These are phyloP conservation scores for Claviceps maximensis DNA, from an alignment of 2,329 filamentous ascomycete genomes.

Conservation along the genomic window DNA sequence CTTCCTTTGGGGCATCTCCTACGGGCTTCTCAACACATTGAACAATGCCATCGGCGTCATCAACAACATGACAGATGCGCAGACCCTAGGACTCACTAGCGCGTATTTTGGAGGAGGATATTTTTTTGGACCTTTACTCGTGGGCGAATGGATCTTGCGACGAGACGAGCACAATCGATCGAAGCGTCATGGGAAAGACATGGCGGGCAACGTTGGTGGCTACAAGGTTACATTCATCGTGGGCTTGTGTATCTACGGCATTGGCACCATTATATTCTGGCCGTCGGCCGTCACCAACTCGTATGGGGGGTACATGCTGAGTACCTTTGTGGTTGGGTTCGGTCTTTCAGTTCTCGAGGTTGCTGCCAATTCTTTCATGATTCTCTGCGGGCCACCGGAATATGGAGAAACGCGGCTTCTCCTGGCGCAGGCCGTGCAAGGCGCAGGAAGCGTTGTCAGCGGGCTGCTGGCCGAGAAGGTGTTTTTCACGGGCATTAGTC, in stretches of 20 bases:
- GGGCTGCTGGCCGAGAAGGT: constrained; percentile 60
- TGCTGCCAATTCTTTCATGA: constrained; percentile 62
- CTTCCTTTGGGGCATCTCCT: constrained; percentile 82
- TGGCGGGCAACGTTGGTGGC: constrained; percentile 40
- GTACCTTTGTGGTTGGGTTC: constrained; percentile 61
- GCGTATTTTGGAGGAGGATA: constrained; percentile 62
- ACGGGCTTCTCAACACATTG: constrained; percentile 71
- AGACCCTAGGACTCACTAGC: constrained; percentile 55
- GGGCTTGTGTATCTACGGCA: constrained; percentile 60
- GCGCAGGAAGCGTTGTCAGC: constrained; percentile 58
- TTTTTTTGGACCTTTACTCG: constrained; percentile 53
- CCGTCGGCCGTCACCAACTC: constrained; percentile 61
- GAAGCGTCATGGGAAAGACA: constrained; percentile 22
- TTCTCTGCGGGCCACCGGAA: constrained; percentile 58
- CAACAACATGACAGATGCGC: constrained; percentile 43
- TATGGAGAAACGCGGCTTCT: constrained; percentile 65
- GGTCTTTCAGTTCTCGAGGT: constrained; percentile 68
- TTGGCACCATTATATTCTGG: constrained; percentile 77
- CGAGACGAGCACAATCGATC: constrained; percentile 48
- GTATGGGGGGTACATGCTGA: constrained; percentile 66
- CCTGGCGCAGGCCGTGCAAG: constrained; percentile 64
- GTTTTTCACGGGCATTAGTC: constrained; percentile 52
- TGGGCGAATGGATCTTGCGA: constrained; percentile 58
- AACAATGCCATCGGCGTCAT: constrained; percentile 57
- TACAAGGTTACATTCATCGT: constrained; percentile 73